Conservation (phyloP, 441 rosid species). For the Gossypium laxum region DNA sequence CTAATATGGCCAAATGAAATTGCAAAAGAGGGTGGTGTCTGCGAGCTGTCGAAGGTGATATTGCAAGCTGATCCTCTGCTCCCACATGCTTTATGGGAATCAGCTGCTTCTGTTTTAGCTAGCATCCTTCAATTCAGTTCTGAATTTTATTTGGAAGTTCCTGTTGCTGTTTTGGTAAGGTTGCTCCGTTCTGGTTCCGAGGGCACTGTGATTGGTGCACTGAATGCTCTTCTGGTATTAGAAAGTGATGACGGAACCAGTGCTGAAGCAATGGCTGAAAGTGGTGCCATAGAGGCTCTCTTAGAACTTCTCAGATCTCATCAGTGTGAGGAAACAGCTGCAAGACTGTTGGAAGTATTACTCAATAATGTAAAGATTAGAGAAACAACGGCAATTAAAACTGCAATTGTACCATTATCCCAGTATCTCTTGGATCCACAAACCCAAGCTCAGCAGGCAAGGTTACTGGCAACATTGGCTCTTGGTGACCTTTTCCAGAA, state of each 20-base stretch:
- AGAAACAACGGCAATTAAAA: constrained; percentile 81
- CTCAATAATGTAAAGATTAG: constrained; percentile 96
- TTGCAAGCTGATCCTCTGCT: constrained; percentile 89
- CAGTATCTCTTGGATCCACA: constrained; percentile 98
- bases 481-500: constrained; percentile 98
- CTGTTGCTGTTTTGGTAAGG: constrained; percentile 89
- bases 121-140: constrained; percentile 93
- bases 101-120: constrained; percentile 83
- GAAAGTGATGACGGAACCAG: constrained; percentile 96
- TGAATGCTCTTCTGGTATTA: constrained; percentile 91
- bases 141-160: constrained; percentile 92
- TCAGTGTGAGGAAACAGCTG: constrained; percentile 98
- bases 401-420: constrained; percentile 83
- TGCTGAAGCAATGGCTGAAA: constrained; percentile 99
- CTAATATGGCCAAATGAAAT: constrained; percentile 89
- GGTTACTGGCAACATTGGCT: constrained; percentile 88
- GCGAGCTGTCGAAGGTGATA: constrained; percentile 85
- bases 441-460: constrained; percentile 95
- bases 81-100: constrained; percentile 91
- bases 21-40: constrained; percentile 96
- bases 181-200: constrained; percentile 81
- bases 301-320: constrained; percentile 91
- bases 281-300: constrained; percentile 97
- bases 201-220: constrained; percentile 71
- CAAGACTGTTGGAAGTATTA: constrained; percentile 84